Evolutionary conservation across 2,329 filamentous ascomycete genomes (phyloP), one percentile per base, ranked within the genome.

Genomic region (Colletotrichum filicis): DNA sequence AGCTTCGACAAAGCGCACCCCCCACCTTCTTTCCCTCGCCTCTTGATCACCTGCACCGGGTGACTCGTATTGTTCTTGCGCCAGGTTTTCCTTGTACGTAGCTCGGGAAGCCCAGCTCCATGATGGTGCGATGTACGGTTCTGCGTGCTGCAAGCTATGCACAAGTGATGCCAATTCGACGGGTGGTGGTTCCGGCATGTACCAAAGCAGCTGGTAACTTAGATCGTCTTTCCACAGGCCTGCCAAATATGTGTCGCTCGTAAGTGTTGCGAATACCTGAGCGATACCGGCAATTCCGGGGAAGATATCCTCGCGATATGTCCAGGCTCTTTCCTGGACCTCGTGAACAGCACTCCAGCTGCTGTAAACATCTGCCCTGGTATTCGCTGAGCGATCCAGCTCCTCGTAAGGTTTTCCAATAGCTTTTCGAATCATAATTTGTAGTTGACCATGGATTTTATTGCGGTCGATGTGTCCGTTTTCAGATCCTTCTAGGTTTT

Each of bases 31-130:
- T n/a, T n/a, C n/a, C n/a, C n/a, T n/a, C n/a, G n/a, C n/a, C n/a
- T n/a, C n/a, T n/a, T n/a, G n/a, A n/a, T n/a, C n/a, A n/a, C n/a
- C n/a, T n/a, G n/a, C n/a, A n/a, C n/a, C n/a, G n/a, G n/a, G n/a
- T n/a, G n/a, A n/a, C n/a, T n/a, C n/a, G n/a, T n/a, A n/a, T n/a
- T n/a, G n/a, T n/a, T n/a, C n/a, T n/a, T n/a, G n/a, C n/a, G n/a
- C n/a, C n/a, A n/a, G n/a, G n/a, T n/a, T n/a, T n/a, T n/a, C n/a
- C n/a, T n/a, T n/a, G n/a, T n/a, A n/a, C n/a, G n/a, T n/a, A n/a
- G n/a, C n/a, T n/a, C n/a, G n/a, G n/a, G n/a, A n/a, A n/a, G 57
- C 65, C 65, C 65, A 67, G 42, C 65, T 67, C 65, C 65, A 61
- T 8, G 65, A 61, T 0, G 65, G 65, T 1, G 65, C 11, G 5